A percentile compares a stretch with the other conserved stretches of the same genome.
Evolutionary conservation across 139 green algal species (phyloP).

Genomic region (Coelastrella sp.): DNA sequence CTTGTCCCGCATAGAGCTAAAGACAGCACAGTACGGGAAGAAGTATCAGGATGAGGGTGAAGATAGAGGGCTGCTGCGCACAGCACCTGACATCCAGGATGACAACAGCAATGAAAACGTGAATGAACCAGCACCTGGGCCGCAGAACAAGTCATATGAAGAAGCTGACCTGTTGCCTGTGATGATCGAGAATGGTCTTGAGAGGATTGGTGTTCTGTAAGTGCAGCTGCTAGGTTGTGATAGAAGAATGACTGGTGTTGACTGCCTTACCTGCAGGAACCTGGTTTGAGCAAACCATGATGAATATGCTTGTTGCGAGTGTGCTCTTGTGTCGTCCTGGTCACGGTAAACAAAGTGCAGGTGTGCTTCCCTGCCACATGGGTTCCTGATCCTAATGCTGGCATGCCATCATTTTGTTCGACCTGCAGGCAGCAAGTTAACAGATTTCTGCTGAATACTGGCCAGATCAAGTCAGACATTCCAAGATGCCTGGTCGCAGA

Average conservation of each 20-base stretch:
- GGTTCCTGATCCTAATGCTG: too few relatives aligned
- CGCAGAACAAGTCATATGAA: conserved; percentile 43
- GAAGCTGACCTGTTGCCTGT: conserved; percentile 64
- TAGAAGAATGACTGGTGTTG: too few relatives aligned
- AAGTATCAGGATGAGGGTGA: conserved; percentile 41
- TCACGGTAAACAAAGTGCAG: too few relatives aligned
- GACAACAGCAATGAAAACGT: neutral
- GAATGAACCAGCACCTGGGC: neutral
- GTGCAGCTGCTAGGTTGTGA: neutral
- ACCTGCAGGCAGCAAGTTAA: conserved; percentile 55
- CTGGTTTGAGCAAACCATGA: too few relatives aligned
- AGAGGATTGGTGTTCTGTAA: conserved; percentile 65
- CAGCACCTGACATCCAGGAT: conserved; percentile 31
- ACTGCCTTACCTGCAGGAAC: too few relatives aligned
- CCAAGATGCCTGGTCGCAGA: conserved; percentile 63
- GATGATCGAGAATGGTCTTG: conserved; percentile 67
- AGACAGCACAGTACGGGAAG: neutral
- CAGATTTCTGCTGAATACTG: conserved; percentile 42
- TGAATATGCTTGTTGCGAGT: too few relatives aligned
- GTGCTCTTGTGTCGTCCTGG: too few relatives aligned
- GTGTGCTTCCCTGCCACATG: too few relatives aligned
- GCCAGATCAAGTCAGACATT: conserved; percentile 66
- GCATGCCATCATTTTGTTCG: too few relatives aligned
- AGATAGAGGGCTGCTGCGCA: conserved; percentile 39
- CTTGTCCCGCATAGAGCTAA: conserved; percentile 45